Base-by-base conservation (phyloP, 257 asterid species). In the Penstemon eatonii region DNA sequence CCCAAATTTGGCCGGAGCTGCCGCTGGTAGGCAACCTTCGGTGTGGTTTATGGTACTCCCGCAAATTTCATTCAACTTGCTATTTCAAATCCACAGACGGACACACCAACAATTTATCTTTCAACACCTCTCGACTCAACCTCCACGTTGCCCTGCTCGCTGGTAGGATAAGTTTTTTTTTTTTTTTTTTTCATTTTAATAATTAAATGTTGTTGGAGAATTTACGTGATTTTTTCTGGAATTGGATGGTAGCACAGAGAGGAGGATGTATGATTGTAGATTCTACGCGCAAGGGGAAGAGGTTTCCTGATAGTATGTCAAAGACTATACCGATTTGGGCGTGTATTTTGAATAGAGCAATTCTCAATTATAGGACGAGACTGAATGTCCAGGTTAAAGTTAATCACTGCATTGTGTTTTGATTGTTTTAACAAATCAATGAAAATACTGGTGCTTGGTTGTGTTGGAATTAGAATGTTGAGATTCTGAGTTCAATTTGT, bases 71-170 rank as follows among this genome's bases (percentile, higher is more conserved):
- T 63, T 83, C 79, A 69, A 83, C 81, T 4, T 89, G 97, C 65
- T 93, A 93, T 77, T 93, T 90, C 87, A 93, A 93, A 81, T 93
- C 99, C 72, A 93, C 99, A 60, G 99, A 93, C 65, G 99, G 99
- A 73, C 99, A 93, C 75, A 87, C 92, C 77, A 93, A 90, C 72
- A 93, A 90, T 63, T 81, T 90, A 64, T 90, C 97, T 25, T 93
- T 93, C 79, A 90, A 72, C 50, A 93, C 91, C 63, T 82, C 92
- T 60, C 96, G 99, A 42, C 97, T 93, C 79, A 93, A 93, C 61
- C 91, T 93, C 64, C 99, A 93, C 10, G 89, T 91, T 7, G 97
- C 96, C 53, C 88, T 77, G 46, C 86, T 90, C 10, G 94, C 96
- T 37, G 68, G 45, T 3, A 8, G 10, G 99, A 97, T 90, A 84